Conservation (phyloP, 2,329 filamentous ascomycete genomes). For the Claviceps spartinae region DNA sequence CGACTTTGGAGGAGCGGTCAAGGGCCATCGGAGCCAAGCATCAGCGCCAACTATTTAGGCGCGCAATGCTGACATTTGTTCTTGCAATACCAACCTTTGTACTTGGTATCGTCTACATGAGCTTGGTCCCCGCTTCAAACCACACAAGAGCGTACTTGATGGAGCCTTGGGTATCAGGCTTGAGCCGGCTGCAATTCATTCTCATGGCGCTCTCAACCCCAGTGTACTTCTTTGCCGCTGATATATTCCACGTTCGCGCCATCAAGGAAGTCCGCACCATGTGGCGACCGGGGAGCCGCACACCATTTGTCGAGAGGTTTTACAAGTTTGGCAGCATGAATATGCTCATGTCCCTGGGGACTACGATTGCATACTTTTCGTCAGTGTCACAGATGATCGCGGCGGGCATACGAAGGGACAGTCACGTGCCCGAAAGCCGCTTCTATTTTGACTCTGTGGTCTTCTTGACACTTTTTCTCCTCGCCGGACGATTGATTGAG, state of each 20-base stretch:
- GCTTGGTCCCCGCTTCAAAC: constrained; percentile 49
- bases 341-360: constrained; percentile 79
- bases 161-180: constrained; percentile 54
- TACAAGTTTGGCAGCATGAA: constrained; percentile 97
- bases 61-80: constrained; percentile 55
- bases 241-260: constrained; percentile 69
- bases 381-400: constrained; percentile 67
- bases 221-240: constrained; percentile 75
- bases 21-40: constrained; percentile 58
- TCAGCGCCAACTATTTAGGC: constrained; percentile 50
- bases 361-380: constrained; percentile 74
- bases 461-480: constrained; percentile 78
- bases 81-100: constrained; percentile 72
- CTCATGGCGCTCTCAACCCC: constrained; percentile 73
- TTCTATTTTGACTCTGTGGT: constrained; percentile 90
- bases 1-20: constrained; percentile 72
- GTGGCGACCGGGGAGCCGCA: constrained; percentile 64
- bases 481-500: constrained; percentile 63
- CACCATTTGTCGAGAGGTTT: constrained; percentile 61
- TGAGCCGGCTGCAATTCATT: constrained; percentile 64
- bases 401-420: constrained; percentile 32
- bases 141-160: constrained; percentile 51
- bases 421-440: constrained; percentile 28
- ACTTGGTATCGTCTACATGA: constrained; percentile 87
- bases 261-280: constrained; percentile 65